Conservation (phyloP, 2,329 filamentous ascomycete genomes). For the Neonectria ditissima region DNA sequence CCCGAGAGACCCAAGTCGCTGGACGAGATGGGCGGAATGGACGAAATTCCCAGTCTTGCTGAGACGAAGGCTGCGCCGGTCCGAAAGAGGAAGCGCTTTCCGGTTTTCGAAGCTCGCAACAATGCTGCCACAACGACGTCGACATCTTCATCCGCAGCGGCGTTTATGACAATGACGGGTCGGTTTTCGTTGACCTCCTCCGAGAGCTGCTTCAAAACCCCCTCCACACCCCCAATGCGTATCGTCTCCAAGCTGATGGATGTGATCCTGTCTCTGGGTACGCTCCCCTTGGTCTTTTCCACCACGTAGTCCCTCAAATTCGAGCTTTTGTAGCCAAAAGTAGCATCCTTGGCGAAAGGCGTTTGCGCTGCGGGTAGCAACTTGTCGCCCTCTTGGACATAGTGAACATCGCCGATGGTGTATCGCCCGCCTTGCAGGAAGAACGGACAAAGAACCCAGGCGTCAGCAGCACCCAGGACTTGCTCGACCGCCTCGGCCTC, state of each 20-base stretch:
- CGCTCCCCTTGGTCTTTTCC: slow-evolving; percentile 63
- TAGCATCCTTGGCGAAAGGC: slow-evolving; percentile 68
- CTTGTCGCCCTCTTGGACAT: slow-evolving; percentile 63
- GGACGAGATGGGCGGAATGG: slow-evolving; percentile 63
- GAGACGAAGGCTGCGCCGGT: slow-evolving; percentile 58
- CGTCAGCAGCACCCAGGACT: slow-evolving; percentile 62
- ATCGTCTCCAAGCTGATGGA: slow-evolving; percentile 62
- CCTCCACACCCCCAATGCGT: slow-evolving; percentile 56
- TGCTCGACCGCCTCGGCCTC: slow-evolving; percentile 64
- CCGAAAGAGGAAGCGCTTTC: slow-evolving; percentile 53
- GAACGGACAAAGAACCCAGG: slow-evolving; percentile 68
- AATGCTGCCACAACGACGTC: slow-evolving; percentile 65
- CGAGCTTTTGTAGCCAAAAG: slow-evolving; percentile 67
- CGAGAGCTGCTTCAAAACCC: slow-evolving; percentile 56
- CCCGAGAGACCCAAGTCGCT: slow-evolving; percentile 54
- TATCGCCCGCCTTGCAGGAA: slow-evolving; percentile 69
- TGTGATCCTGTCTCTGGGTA: slow-evolving; percentile 52
- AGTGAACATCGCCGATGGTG: slow-evolving; percentile 69
- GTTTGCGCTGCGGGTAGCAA: slow-evolving; percentile 59
- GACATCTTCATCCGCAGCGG: slow-evolving; percentile 65
- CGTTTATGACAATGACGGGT: slow-evolving; percentile 63
- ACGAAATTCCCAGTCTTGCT: slow-evolving; percentile 62
- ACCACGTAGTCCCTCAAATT: slow-evolving; percentile 60
- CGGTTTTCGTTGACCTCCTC: slow-evolving; percentile 42
- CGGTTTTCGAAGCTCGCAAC: slow-evolving; percentile 49